phyloP scores from a whole-genome alignment of 2,329 filamentous ascomycete species.

The Sarocladiaceae sp. region DNA sequence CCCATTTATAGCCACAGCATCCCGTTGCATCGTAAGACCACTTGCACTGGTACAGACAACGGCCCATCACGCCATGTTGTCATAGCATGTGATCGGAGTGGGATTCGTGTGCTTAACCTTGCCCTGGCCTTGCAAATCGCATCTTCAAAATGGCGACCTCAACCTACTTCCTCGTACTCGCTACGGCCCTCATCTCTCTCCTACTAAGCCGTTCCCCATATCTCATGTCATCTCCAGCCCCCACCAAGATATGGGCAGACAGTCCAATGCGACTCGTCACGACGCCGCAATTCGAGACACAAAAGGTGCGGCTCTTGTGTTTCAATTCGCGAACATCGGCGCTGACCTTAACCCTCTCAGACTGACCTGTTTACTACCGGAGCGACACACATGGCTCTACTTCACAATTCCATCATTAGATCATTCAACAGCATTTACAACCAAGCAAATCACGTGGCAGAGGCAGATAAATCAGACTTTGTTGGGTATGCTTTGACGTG shows the following conservation, averaged over 20 bases:
- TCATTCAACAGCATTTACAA: constrained; percentile 61
- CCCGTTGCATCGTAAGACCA: neutral
- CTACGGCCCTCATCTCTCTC: constrained; percentile 24
- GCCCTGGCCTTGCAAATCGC: neutral
- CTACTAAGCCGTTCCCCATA: constrained; percentile 31
- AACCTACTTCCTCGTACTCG: constrained; percentile 17
- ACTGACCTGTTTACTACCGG: constrained; percentile 55
- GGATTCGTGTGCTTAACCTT: neutral
- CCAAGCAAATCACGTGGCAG: constrained; percentile 49
- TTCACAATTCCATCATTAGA: constrained; percentile 60
- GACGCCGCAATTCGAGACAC: constrained; percentile 49
- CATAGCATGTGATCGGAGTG: neutral
- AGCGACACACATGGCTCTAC: constrained; percentile 57
- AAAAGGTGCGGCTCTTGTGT: constrained; percentile 34
- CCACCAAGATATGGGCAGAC: constrained; percentile 46
- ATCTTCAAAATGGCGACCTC: constrained; percentile 5
- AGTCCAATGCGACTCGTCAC: constrained; percentile 48
- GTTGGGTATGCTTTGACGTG: constrained; percentile 54
- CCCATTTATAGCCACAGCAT: neutral
- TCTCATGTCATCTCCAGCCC: constrained; percentile 24
- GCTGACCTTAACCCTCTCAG: constrained; percentile 22
- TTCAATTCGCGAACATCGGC: neutral
- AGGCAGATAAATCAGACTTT: constrained; percentile 52
- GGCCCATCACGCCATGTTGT: constrained; percentile 2
- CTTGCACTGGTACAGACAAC: neutral